Conservation (phyloP, 2,329 filamentous ascomycete species). For the Purpureocillium lavendulum region DNA sequence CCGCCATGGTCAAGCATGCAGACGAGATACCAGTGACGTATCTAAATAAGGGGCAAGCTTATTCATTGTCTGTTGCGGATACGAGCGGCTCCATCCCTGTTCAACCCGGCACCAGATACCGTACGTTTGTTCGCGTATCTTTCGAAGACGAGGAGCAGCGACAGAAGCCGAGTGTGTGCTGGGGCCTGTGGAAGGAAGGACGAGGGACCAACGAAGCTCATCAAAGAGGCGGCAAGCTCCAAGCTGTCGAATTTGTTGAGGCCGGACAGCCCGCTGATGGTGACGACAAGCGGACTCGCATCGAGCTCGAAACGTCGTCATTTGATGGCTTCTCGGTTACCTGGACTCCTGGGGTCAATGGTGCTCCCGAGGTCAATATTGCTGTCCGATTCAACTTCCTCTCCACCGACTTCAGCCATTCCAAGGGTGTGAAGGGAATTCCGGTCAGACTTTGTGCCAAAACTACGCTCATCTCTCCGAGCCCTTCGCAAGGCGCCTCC, state of each 20-base stretch:
- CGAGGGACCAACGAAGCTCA: constrained; percentile 93
- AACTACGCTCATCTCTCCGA: constrained; percentile 58
- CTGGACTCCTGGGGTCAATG: constrained; percentile 70
- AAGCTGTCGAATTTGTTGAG: constrained; percentile 91
- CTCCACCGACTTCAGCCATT: constrained; percentile 97
- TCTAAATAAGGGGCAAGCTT: constrained; percentile 94
- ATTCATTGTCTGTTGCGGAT: constrained; percentile 78
- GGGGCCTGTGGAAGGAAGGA: constrained; percentile 91
- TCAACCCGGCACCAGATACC: constrained; percentile 60
- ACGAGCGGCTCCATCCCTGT: constrained; percentile 55
- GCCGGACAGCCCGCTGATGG: constrained; percentile 49
- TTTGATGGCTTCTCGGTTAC: constrained; percentile 91
- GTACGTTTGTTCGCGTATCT: constrained; percentile 88
- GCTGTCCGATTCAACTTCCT: constrained; percentile 96
- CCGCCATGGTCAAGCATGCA: constrained; percentile 85
- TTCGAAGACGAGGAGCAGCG: constrained; percentile 96
- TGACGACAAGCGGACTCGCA: constrained; percentile 57
- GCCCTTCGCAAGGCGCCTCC: constrained; percentile 36
- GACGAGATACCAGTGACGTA: constrained; percentile 97
- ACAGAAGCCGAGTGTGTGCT: constrained; percentile 71
- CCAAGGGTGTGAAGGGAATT: constrained; percentile 96
- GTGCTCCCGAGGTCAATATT: constrained; percentile 68
- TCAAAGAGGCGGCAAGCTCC: constrained; percentile 81
- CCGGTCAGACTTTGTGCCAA: constrained; percentile 90
- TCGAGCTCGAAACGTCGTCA: constrained; percentile 67